Conservation (phyloP, 2,329 filamentous ascomycete species). For the Ophiocordyceps sinensis region DNA sequence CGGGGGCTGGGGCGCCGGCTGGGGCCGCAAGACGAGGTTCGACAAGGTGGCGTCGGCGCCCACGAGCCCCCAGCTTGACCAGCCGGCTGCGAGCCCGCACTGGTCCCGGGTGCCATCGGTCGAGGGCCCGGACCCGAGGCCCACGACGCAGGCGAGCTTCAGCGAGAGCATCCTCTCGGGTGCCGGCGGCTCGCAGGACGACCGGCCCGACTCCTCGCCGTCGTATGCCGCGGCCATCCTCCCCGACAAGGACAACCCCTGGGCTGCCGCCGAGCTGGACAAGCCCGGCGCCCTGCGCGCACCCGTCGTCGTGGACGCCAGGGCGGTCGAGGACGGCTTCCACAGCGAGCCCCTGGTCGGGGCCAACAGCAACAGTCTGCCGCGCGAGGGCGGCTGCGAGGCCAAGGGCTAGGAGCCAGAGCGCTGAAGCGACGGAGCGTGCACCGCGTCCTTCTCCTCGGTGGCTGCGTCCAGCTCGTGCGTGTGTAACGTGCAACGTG, state of each 20-base stretch:
- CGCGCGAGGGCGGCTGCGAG: not conserved
- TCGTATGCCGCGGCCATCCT: not conserved
- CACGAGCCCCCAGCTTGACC: constrained; percentile 21
- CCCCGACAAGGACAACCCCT: not conserved
- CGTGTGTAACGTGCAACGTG: too few relatives aligned
- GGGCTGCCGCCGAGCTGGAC: too few relatives aligned
- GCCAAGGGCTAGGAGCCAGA: too few relatives aligned
- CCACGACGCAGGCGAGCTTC: constrained; percentile 26
- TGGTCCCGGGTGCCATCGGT: constrained; percentile 14
- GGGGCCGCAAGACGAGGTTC: constrained; percentile 21
- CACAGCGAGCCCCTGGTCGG: not conserved
- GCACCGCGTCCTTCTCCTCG: too few relatives aligned
- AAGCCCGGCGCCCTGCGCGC: too few relatives aligned
- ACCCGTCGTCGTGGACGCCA: not conserved
- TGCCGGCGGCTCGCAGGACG: constrained; percentile 14
- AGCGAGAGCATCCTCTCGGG: constrained; percentile 30
- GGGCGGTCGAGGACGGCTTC: not conserved
- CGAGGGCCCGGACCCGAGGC: constrained; percentile 14
- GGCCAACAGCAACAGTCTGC: not conserved
- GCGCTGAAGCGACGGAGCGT: too few relatives aligned
- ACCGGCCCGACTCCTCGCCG: constrained; percentile 4
- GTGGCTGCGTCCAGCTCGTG: too few relatives aligned
- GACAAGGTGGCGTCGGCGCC: constrained; percentile 18
- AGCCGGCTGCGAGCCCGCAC: constrained; percentile 18
- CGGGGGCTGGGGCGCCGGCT: constrained; percentile 27